Conservation (phyloP, 169 alveolate genomes). For the Cytauxzoon felis region DNA sequence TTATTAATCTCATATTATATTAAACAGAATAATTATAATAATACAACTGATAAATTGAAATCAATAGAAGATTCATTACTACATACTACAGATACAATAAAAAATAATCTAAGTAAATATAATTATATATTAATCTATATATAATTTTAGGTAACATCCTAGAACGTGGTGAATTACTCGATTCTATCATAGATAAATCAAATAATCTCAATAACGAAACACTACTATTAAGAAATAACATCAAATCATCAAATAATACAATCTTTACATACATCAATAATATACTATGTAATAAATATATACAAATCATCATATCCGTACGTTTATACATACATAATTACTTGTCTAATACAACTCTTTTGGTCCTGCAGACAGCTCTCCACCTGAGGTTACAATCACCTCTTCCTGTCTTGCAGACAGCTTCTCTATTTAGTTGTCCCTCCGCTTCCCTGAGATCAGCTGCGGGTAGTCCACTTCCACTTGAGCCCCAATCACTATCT, state of each 20-base stretch:
- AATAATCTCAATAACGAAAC: constrained; percentile 32
- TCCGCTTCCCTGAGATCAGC: no score
- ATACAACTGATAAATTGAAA: constrained; percentile 41
- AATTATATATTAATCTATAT: not conserved
- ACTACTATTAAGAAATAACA: constrained; percentile 16
- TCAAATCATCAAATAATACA: constrained; percentile 22
- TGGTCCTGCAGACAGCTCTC: no score
- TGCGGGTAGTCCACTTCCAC: no score
- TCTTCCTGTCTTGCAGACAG: no score
- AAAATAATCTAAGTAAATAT: constrained; percentile 40
- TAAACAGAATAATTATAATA: constrained; percentile 45
- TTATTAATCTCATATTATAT: not conserved
- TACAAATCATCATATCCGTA: no score
- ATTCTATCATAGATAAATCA: constrained; percentile 47
- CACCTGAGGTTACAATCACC: no score
- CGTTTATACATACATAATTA: no score
- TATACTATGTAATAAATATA: no score
- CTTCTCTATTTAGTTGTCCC: no score
- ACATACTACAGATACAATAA: constrained; percentile 41
- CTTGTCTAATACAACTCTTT: no score
- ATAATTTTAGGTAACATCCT: constrained; percentile 24
- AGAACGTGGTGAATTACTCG: constrained; percentile 61
- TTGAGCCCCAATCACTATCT: no score
- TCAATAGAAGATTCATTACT: constrained; percentile 39
- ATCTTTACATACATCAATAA: no score